These are phyloP conservation scores for Medicago truncatula DNA, from an alignment of 306 rosid species.

Conservation along the genomic window MtrunA17r5.0-ANR NC_053047.1:8215001-8215500, in stretches of 20 bases:
- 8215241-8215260: conserved; percentile 88
- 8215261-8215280: conserved; percentile 94
- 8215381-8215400: conserved; percentile 99
- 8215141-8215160: conserved; percentile 83
- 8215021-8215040: conserved; percentile 49
- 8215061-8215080: conserved; percentile 49
- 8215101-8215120: conserved; percentile 88
- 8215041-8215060: conserved; percentile 55
- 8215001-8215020: conserved; percentile 55
- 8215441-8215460: conserved; percentile 60
- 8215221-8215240: conserved; percentile 76
- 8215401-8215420: conserved; percentile 99
- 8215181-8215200: conserved; percentile 75
- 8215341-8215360: conserved; percentile 92
- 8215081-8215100: conserved; percentile 55
- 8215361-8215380: conserved; percentile 98
- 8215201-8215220: conserved; percentile 71
- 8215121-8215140: conserved; percentile 99
- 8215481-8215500: conserved; percentile 16
- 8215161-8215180: conserved; percentile 66
- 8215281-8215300: conserved; percentile 88
- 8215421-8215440: conserved; percentile 90
- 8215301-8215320: conserved; percentile 92
- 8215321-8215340: conserved; percentile 80
- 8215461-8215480: conserved; percentile 24